Base-by-base conservation (phyloP, 1,139 yeast species). In the Yamadazyma atlantica region DNA sequence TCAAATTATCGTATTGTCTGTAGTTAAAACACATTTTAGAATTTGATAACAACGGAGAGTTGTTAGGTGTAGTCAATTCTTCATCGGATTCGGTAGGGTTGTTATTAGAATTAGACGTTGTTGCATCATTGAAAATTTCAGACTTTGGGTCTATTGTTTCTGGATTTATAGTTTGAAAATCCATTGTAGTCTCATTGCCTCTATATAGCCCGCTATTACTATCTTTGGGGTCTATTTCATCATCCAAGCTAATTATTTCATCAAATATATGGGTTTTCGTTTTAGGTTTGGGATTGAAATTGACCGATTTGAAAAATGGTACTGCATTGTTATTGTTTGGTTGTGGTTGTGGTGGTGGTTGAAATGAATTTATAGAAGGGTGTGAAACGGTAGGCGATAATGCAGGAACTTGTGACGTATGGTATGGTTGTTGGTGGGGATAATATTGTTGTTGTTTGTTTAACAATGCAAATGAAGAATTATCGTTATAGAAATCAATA, bases 1-100 rank as follows among this genome's bases (percentile, higher is more conserved):
- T 73, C 49, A 72, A 63, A 44, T 66, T 69, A 41, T 70, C 72
- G 44, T 68, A 57, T 42, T 67, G 68, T 48, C 78, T 67, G 50
- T 69, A 73, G 43, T 66, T 71, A 45, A 73, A 66, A 38, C 70
- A 60, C 62, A 69, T 63, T 44, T 67, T 66, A 29, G 56, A 50
- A 22, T 50, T 43, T 14, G 50, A 41, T 19, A 50, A 38, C 24
- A 54, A 37, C 21, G 60, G 46, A 14, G 57, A 42, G 15, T 54
- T 38, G 24, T 46, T 40, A 14, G 51, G 49, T n/a, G 53, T 47
- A 11, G 44, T 35, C 15, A 49, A 34, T 32, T 54, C 63, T 4
- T 59, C 66, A 17, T 48, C 49, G 6, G 24, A 29, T 15, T 40
- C 44, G 34, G 26, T 7, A 4, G 9, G 9, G 12, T 42, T 48